Base-by-base conservation (phyloP, 1,284 basidiomycete species). In the Rhodotorula sp. region DNA sequence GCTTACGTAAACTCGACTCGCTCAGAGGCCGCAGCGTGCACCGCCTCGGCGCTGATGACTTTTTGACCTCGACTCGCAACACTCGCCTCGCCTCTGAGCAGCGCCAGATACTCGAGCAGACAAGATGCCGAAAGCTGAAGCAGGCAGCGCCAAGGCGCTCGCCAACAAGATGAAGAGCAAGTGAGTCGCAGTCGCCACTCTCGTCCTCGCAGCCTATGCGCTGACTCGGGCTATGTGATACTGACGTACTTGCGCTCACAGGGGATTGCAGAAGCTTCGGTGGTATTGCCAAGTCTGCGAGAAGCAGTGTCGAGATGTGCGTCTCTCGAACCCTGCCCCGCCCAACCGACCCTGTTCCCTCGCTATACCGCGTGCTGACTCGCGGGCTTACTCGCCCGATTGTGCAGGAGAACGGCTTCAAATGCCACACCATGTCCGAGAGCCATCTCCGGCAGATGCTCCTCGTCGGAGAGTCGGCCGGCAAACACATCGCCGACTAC, bases 121-220 rank as follows among this genome's bases (percentile, higher is more conserved):
- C 60, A 51, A 30, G 26, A 73, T 73, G 71, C 67, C 67, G 1
- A 49, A 56, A 22, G 72, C 72, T 1, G 72, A 74, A 62, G 70
- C 72, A 64, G 76, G 76, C 20, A 66, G 75, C 2, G 60, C 68
- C 22, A 96, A 96, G 83, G 92, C 89, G 79, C 83, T 95, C 69
- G 91, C 91, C 30, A 97, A 96, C 82, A 90, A 91, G 82, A 94
- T 95, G 90, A 96, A 96, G 84, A 89, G 92, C 66, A 96, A 96
- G 83, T 42, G n/a, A 42, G 57, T 59, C 24, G 7, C 22, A 24
- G 17, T 17, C 6, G 15, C n/a, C 12, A 46, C 63, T 54, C n/a
- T 33, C 42, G 4, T 15, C 22, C 24, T 6, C 18, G 17, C 17
- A 17, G 33, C 1, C 12, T 30, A 54, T 44, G 6, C 55, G 17